Evolutionary conservation across 805 yeast genomes (phyloP), one percentile per base, ranked within the genome.

Genomic region (Candida awuae): DNA sequence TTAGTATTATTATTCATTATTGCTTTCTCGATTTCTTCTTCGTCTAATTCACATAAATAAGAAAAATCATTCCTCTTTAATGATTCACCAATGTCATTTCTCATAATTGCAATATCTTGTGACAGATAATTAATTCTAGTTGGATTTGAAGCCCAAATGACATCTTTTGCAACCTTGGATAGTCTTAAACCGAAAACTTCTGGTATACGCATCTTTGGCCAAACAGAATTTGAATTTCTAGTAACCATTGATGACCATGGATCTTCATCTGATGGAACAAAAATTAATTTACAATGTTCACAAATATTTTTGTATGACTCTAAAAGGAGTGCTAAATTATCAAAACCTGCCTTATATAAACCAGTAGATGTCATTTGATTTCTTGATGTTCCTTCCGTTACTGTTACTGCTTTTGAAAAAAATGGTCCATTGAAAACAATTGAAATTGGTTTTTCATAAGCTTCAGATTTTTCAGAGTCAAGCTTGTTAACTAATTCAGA

Each of bases 191-290:
- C 76, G 54, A 90, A 88, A 2, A 81, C 61, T 19, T 67, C 63
- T 0, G 97, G 95, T 2, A 92, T 70, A 1, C 77, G 68, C 15
- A 67, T 63, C 51, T 80, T 83, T 0, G 98, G 98, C 78, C 85
- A 78, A 8, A 70, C 46, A 1, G 73, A 59, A 32, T 68, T 58
- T 0, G 78, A 66, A 4, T 90, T 87, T 35, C 80, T 67, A 1
- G 83, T 70, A 34, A 71, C 72, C 39, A 79, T 66, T 1, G 92
- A 74, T 26, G 79, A 78, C 97, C 97, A 92, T 0, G 96, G 96
- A 60, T 92, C 99, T 49, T 85, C 83, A 30, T 76, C 75, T 1
- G 98, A 97, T 0, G 97, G 97, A 1, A 90, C 65, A 42, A 92
- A 73, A 1, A 86, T 62, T 21, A 92, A 58, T 37, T 80, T 77